Base-by-base conservation (phyloP, 148 eudicot genomes). In the Cornus florida region DNA sequence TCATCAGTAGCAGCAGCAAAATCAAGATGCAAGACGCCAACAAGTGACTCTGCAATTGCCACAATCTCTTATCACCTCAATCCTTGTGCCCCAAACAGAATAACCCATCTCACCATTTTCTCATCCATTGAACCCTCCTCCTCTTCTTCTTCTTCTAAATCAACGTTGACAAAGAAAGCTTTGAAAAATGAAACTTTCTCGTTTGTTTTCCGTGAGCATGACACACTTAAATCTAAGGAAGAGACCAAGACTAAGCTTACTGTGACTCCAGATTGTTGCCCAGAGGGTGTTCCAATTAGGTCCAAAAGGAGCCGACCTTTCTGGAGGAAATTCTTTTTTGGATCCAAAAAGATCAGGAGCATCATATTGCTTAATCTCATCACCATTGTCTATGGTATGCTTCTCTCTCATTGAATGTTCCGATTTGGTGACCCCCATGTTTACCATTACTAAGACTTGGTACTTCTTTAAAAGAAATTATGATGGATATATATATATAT, bases 351-450 rank as follows among this genome's bases (percentile, higher is more conserved):
- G 83, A 82, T 90, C 17, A 75, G 90, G 79, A 85, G 90, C 75
- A 77, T 90, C 67, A 82, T 90, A 81, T 84, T 88, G 85, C 93
- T 90, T 50, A 90, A 90, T 77, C 80, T 82, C 24, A 84, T 83
- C 22, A 83, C 93, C 17, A 23, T 90, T 73, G 79, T 88, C n/a
- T 90, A 87, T 38, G 93, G 93, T 90, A 72, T 53, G 74, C 19
- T 76, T 43, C 69, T 2, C 41, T 5, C 22, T 28, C 17, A 32
- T 57, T 68, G 14, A 1, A 17, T 53, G 3, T 53, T 12, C 17
- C 28, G 28, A 28, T 28, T 28, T 28, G 28, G 28, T 28, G 28
- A 28, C 28, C 28, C 28, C 28, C 28, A 28, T 28, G 0, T 28
- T 28, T 28, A 28, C 28, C 1, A 28, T 28, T 28, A 28, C 28